These are phyloP conservation scores for Penicillium daleae DNA, from an alignment of 495 filamentous ascomycete genomes.

Conservation along the genomic window DNA sequence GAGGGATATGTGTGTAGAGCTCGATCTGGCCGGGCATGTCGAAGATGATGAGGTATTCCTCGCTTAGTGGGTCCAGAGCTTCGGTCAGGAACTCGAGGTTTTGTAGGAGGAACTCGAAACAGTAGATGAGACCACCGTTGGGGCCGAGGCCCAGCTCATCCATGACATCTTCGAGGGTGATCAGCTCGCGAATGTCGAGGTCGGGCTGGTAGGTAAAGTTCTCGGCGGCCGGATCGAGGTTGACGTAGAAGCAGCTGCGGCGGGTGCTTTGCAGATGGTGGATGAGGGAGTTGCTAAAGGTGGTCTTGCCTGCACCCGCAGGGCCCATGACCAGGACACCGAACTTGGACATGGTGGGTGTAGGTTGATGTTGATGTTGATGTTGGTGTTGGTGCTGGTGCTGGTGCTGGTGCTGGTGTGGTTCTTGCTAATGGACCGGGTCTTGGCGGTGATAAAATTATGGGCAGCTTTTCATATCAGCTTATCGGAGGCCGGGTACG, in stretches of 20 bases:
- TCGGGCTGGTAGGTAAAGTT: constrained; percentile 89
- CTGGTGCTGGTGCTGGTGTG: neutral
- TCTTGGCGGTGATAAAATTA: too few relatives aligned
- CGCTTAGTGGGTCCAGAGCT: constrained; percentile 80
- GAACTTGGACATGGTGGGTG: constrained; percentile 81
- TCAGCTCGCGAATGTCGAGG: constrained; percentile 95
- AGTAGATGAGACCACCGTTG: constrained; percentile 96
- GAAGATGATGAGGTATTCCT: constrained; percentile 95
- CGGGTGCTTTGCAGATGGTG: constrained; percentile 87
- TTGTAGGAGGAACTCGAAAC: constrained; percentile 91
- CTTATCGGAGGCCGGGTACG: constrained; percentile 14
- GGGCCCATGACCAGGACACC: constrained; percentile 95
- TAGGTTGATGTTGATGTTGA: too few relatives aligned
- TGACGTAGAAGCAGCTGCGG: constrained; percentile 93
- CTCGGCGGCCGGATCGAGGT: constrained; percentile 96
- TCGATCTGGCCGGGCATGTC: constrained; percentile 99
- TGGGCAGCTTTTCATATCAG: constrained; percentile 14
- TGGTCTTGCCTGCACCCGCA: constrained; percentile 89
- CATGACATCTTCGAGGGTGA: constrained; percentile 97
- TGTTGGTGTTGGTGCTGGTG: neutral
- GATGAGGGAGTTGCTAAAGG: constrained; percentile 92
- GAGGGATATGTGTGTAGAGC: constrained; percentile 95
- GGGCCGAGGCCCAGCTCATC: constrained; percentile 92
- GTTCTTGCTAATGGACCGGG: neutral
- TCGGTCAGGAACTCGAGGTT: constrained; percentile 95